Percentiles rank a stretch among this genome's conserved stretches.
Evolutionary conservation across 1,284 basidiomycete species (phyloP).

Genomic region (Lentinula novae-zelandiae): DNA sequence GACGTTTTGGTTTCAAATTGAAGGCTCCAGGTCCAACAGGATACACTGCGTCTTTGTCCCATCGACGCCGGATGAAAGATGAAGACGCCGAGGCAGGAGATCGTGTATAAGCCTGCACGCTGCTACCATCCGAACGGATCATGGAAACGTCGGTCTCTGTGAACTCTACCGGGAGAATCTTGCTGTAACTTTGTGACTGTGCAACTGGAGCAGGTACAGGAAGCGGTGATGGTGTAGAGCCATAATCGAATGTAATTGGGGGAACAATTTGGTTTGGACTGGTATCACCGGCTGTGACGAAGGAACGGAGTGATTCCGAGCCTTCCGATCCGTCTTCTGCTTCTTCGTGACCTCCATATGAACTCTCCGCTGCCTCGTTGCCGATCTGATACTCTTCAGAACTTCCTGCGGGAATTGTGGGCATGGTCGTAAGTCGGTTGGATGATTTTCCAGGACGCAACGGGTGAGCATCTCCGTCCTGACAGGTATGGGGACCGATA

Average conservation of each 20-base stretch:
- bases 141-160: constrained; percentile 10
- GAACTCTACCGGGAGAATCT: constrained; percentile 5
- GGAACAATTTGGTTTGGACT: neutral
- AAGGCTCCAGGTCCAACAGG: constrained; percentile 28
- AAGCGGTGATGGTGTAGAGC: neutral
- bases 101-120: neutral
- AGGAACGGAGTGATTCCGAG: constrained; percentile 47
- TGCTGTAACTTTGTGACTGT: neutral
- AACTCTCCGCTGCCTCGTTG: constrained; percentile 15
- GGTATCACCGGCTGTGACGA: constrained; percentile 49
- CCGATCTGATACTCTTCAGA: constrained; percentile 39
- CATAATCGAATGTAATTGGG: constrained; percentile 1
- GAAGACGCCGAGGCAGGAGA: constrained; percentile 29
- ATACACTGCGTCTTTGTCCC: constrained; percentile 37
- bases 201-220: neutral
- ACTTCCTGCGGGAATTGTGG: constrained; percentile 32
- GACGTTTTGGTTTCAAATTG: constrained; percentile 22
- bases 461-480: constrained; percentile 26
- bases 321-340: constrained; percentile 18
- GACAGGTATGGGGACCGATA: constrained; percentile 31
- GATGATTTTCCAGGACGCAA: constrained; percentile 23
- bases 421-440: constrained; percentile 25
- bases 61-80: constrained; percentile 36
- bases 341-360: constrained; percentile 19
- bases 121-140: constrained; percentile 7